A percentile compares a stretch with the other conserved stretches of the same genome.
Conservation (phyloP, 2,329 filamentous ascomycete genomes). For the Colletotrichum tanaceti region DNA sequence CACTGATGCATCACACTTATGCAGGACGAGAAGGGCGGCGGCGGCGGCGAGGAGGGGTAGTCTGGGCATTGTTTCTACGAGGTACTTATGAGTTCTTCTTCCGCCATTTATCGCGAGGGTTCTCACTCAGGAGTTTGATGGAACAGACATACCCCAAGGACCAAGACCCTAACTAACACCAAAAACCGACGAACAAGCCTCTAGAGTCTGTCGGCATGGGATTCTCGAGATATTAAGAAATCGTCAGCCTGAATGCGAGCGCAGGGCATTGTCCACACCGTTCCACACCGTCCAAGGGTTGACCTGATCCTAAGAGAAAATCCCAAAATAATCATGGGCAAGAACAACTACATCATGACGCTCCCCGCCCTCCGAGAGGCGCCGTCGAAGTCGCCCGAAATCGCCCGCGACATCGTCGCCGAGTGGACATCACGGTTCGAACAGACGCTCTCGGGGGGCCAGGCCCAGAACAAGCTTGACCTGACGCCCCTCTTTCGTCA, state of each 20-base stretch:
- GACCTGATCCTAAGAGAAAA: not conserved
- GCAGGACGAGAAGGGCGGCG: too few species aligned
- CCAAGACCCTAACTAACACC: not conserved
- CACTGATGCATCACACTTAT: too few species aligned
- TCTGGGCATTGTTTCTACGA: too few species aligned
- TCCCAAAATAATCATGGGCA: not conserved
- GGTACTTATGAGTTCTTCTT: not conserved
- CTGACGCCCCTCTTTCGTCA: constrained; percentile 50
- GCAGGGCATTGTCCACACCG: not conserved
- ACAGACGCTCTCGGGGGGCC: not conserved
- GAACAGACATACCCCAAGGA: not conserved
- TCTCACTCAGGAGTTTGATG: not conserved
- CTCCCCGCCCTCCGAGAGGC: constrained; percentile 26
- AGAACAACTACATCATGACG: constrained; percentile 10
- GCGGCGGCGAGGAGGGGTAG: too few species aligned
- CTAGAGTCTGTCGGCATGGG: too few species aligned
- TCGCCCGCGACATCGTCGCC: constrained; percentile 9
- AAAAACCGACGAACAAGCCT: not conserved
- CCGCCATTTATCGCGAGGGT: not conserved
- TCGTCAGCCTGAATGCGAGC: not conserved
- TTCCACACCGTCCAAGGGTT: not conserved
- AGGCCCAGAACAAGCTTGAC: too few species aligned
- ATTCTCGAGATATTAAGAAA: not conserved
- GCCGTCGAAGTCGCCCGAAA: constrained; percentile 5
- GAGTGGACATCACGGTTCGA: constrained; percentile 15